Conservation (phyloP, 2,329 filamentous ascomycete genomes). For the Talaromyces rugulosus region DNA sequence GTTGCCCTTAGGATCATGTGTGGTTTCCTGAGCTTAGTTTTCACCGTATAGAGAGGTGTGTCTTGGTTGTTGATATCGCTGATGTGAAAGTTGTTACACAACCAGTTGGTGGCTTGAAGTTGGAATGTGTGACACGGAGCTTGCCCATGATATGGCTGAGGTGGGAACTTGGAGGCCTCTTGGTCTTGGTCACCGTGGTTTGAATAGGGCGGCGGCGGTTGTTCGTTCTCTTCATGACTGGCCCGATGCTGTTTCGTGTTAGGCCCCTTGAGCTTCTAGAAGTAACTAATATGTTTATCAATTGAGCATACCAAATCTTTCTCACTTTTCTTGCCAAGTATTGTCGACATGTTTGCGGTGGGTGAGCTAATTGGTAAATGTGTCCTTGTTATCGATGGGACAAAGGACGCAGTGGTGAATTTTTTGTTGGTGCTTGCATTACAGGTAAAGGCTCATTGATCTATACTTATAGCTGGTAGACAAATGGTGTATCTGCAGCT, state of each 20-base stretch:
- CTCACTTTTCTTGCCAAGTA: not conserved
- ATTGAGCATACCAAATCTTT: not conserved
- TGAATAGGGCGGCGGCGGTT: not conserved
- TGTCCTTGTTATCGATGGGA: not conserved
- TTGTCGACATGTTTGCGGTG: not conserved
- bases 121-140: not conserved
- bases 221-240: not conserved
- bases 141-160: not conserved
- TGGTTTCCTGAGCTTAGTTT: not conserved
- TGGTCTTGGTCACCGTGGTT: not conserved
- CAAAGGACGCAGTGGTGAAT: not conserved
- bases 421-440: not conserved
- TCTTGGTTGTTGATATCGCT: not conserved
- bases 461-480: not conserved
- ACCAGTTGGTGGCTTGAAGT: not conserved
- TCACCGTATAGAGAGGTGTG: not conserved
- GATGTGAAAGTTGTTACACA: not conserved
- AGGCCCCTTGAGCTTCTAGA: not conserved
- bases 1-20: not conserved
- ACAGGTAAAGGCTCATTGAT: not conserved
- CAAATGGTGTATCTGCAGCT: not conserved
- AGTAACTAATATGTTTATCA: not conserved
- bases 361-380: not conserved
- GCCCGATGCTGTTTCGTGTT: not conserved
- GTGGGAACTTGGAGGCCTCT: not conserved